A percentile compares a stretch with the other conserved stretches of the same genome.
Conservation (phyloP, 2,329 filamentous ascomycete species). For the Xylaria digitata region DNA sequence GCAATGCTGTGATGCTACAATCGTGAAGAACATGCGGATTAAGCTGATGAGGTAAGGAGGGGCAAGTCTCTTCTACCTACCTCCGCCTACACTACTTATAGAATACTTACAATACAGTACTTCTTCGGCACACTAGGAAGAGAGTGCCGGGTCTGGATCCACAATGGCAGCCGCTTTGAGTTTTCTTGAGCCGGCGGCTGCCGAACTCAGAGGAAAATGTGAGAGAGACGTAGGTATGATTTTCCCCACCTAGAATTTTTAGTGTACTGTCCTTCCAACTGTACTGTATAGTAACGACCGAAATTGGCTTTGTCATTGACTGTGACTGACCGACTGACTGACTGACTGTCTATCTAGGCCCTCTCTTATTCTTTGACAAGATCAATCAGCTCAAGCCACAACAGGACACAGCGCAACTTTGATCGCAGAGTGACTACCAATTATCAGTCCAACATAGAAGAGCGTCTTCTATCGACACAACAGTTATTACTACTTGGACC, state of each 20-base stretch:
- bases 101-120: background rate
- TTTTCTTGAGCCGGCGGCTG: background rate
- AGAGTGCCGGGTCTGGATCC: background rate
- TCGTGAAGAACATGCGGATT: too few relatives aligned
- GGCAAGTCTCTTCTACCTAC: background rate
- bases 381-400: conserved; percentile 9
- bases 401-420: background rate
- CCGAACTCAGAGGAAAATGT: background rate
- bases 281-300: background rate
- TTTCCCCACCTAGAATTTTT: conserved; percentile 36
- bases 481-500: too few relatives aligned
- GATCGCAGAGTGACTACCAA: background rate
- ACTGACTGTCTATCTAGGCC: too few relatives aligned
- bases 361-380: background rate
- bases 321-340: too few relatives aligned
- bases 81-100: background rate
- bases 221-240: background rate
- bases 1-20: background rate
- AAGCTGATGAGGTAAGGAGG: conserved; percentile 2
- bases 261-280: too few relatives aligned
- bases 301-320: conserved; percentile 36
- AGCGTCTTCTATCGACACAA: background rate
- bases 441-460: background rate
- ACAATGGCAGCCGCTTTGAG: conserved; percentile 12
- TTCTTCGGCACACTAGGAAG: background rate